These are phyloP conservation scores for Millerozyma miso DNA, from an alignment of 805 yeast species.

Conservation along the genomic window DNA sequence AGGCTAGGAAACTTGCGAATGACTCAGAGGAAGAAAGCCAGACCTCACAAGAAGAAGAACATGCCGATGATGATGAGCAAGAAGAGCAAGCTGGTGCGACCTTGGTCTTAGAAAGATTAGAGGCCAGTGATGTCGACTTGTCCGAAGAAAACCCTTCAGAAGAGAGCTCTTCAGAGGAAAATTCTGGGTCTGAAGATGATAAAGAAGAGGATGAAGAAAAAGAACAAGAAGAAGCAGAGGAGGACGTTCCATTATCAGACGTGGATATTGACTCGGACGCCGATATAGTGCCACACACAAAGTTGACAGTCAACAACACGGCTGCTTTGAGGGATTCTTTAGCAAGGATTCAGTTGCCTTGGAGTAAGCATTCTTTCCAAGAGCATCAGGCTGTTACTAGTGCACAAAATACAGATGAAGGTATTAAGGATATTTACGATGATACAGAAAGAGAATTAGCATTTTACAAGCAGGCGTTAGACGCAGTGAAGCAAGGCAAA, in stretches of 20 bases:
- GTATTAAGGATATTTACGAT: constrained; percentile 83
- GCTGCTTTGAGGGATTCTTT: constrained; percentile 75
- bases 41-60: constrained; percentile 42
- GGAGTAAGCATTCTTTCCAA: constrained; percentile 64
- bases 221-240: constrained; percentile 61
- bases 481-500: constrained; percentile 74
- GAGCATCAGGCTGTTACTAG: constrained; percentile 80
- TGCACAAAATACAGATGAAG: constrained; percentile 53
- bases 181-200: constrained; percentile 26
- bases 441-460: constrained; percentile 95
- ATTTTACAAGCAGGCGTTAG: constrained; percentile 89
- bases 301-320: constrained; percentile 79
- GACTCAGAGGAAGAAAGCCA: constrained; percentile 39
- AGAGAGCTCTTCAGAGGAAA: constrained; percentile 29
- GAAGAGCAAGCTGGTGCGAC: constrained; percentile 29
- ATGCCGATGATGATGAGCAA: constrained; percentile 23
- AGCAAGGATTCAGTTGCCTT: constrained; percentile 62
- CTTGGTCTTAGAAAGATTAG: constrained; percentile 50
- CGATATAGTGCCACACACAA: constrained; percentile 88
- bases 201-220: constrained; percentile 53
- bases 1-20: constrained; percentile 23
- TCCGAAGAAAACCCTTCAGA: constrained; percentile 32
- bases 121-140: constrained; percentile 51
- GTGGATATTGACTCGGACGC: constrained; percentile 93
- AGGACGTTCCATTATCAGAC: constrained; percentile 83